These are phyloP conservation scores for Arabidopsis suecica DNA, from an alignment of 345 rosid genomes.

Conservation along the genomic window DNA sequence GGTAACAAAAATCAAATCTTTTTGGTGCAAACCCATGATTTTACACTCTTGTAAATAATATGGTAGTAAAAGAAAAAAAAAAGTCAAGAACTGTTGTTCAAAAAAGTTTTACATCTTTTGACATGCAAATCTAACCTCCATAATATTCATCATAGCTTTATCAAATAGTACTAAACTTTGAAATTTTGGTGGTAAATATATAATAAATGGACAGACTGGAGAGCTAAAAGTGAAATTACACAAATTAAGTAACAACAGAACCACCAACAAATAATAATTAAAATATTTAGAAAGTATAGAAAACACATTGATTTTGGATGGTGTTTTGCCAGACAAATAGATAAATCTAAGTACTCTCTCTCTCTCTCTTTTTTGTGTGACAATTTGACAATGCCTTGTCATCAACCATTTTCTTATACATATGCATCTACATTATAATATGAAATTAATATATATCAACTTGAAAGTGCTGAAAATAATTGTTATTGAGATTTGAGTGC, in stretches of 20 bases:
- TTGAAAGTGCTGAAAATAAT: constrained; percentile 20
- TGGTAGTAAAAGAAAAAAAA: constrained; percentile 22
- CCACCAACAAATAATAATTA: constrained; percentile 19
- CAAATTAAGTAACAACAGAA: constrained; percentile 39
- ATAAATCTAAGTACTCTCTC: constrained; percentile 34
- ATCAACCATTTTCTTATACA: constrained; percentile 39
- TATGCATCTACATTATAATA: background rate
- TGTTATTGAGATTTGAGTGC: constrained; percentile 25
- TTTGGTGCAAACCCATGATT: constrained; percentile 27
- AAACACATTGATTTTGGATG: constrained; percentile 41
- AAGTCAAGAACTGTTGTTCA: constrained; percentile 33
- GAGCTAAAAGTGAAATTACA: constrained; percentile 45
- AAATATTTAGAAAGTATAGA: constrained; percentile 17
- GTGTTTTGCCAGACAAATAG: constrained; percentile 38
- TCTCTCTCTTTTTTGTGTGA: constrained; percentile 14
- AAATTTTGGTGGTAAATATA: constrained; percentile 22
- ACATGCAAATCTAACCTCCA: constrained; percentile 44
- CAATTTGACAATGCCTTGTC: constrained; percentile 32
- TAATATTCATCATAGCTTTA: constrained; percentile 35
- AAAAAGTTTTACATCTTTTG: constrained; percentile 33
- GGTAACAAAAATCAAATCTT: background rate
- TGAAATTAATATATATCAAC: constrained; percentile 2
- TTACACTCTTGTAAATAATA: constrained; percentile 21
- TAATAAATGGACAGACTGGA: constrained; percentile 36
- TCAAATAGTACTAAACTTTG: constrained; percentile 39